These are phyloP conservation scores for Boletus mariae DNA, from an alignment of 1,284 basidiomycete genomes.

Conservation along the genomic window DNA sequence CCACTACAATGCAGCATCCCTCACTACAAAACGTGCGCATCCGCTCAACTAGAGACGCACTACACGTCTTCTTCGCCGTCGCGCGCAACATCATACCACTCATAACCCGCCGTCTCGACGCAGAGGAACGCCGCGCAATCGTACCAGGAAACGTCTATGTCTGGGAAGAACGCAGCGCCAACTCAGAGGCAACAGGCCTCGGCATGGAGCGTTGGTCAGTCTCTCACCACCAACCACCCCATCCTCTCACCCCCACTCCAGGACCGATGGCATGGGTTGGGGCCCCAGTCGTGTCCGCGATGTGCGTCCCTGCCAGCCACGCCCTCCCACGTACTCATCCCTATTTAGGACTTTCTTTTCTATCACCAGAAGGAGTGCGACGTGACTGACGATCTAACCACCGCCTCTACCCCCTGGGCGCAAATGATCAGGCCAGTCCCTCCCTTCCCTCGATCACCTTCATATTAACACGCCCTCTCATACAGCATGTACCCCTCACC, in stretches of 20 bases:
- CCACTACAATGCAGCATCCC: slow-evolving; percentile 56
- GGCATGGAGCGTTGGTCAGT: slow-evolving; percentile 78
- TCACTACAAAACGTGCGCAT: slow-evolving; percentile 72
- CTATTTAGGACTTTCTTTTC: slow-evolving; percentile 67
- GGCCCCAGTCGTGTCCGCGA: slow-evolving; percentile 75
- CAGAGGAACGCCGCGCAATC: slow-evolving; percentile 65
- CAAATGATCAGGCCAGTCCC: slow-evolving; percentile 59
- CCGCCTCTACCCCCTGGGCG: slow-evolving; percentile 70
- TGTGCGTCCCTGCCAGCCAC: slow-evolving; percentile 39
- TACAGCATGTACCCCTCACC: slow-evolving; percentile 35
- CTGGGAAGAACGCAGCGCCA: slow-evolving; percentile 79
- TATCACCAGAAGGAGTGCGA: slow-evolving; percentile 79
- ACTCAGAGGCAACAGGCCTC: slow-evolving; percentile 71
- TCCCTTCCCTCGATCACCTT: slow-evolving; percentile 14
- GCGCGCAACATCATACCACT: slow-evolving; percentile 63
- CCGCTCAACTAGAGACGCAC: slow-evolving; percentile 71
- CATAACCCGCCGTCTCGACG: slow-evolving; percentile 74
- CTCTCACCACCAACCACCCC: not conserved
- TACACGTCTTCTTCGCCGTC: slow-evolving; percentile 75
- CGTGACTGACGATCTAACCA: slow-evolving; percentile 55
- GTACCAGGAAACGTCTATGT: slow-evolving; percentile 75
- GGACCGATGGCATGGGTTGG: slow-evolving; percentile 83
- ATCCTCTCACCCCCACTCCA: slow-evolving; percentile 24
- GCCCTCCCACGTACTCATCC: slow-evolving; percentile 10
- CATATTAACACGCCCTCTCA: slow-evolving; percentile 10